Percentiles rank a stretch among this genome's conserved stretches.
Conservation (phyloP, 73 alveolate genomes). For the Paramecium octaurelia region DNA sequence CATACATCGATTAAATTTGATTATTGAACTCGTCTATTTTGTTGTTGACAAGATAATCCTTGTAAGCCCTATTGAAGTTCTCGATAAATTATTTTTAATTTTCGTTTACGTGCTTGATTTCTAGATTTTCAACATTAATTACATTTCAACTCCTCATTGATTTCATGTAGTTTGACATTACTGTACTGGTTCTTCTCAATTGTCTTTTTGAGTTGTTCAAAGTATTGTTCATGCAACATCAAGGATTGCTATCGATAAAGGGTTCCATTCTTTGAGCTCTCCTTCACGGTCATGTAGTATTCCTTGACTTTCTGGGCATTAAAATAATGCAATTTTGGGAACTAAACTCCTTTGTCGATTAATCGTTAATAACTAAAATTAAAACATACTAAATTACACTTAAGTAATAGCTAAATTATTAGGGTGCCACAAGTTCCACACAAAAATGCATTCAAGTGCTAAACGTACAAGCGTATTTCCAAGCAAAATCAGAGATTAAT, state of each 20-base stretch:
- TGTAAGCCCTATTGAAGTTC: background rate
- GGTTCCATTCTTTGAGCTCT: background rate
- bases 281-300: background rate
- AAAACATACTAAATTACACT: background rate
- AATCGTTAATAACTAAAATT: constrained; percentile 6
- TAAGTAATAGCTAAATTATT: background rate
- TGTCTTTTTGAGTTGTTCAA: background rate
- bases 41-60: background rate
- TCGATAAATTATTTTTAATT: constrained; percentile 1
- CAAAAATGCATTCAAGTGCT: background rate
- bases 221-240: background rate
- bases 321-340: constrained; percentile 37
- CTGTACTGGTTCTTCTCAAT: background rate
- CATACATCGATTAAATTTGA: background rate
- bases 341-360: background rate
- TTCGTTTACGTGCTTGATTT: background rate
- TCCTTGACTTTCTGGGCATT: constrained; percentile 6
- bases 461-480: constrained; percentile 1
- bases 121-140: background rate
- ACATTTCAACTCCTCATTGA: background rate
- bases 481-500: background rate
- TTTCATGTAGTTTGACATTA: background rate
- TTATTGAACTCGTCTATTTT: background rate
- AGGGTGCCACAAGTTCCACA: constrained; percentile 37
- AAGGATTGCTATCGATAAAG: background rate